phyloP scores from a whole-genome alignment of 2,329 filamentous ascomycete genomes.

The Phyllachora maydis region DNA sequence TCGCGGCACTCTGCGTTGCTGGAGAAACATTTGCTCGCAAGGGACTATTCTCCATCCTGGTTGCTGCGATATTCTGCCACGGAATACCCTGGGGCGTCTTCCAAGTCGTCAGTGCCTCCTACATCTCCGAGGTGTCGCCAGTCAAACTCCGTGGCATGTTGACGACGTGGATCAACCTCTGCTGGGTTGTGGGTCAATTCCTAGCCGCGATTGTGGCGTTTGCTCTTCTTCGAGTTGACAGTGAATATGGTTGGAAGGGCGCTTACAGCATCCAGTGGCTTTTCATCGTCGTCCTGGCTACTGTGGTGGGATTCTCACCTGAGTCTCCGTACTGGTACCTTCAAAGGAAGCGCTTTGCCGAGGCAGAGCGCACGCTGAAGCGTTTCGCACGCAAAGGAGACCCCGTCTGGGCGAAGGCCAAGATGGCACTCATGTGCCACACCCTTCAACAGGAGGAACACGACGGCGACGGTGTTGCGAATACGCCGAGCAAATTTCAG shows the following conservation, averaged over 20 bases:
- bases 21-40: too few species aligned
- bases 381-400: background rate
- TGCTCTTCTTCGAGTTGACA: background rate
- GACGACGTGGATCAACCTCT: conserved; percentile 33
- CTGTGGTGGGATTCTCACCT: background rate
- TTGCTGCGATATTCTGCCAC: conserved; percentile 22
- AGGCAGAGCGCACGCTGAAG: background rate
- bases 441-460: background rate
- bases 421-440: background rate
- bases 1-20: too few species aligned
- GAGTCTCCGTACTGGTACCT: conserved; percentile 1
- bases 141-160: conserved; percentile 26
- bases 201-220: conserved; percentile 15
- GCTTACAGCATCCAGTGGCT: background rate
- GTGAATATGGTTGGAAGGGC: background rate
- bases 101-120: conserved; percentile 27
- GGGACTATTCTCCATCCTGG: too few species aligned
- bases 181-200: conserved; percentile 33
- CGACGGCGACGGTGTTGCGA: background rate
- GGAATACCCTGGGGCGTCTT: conserved; percentile 32
- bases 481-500: background rate
- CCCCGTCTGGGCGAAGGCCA: background rate
- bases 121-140: conserved; percentile 30
- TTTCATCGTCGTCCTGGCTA: background rate
- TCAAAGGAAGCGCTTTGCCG: background rate